Conservation (phyloP, 2,329 filamentous ascomycete species). For the Verticillium albo-atrum region DNA sequence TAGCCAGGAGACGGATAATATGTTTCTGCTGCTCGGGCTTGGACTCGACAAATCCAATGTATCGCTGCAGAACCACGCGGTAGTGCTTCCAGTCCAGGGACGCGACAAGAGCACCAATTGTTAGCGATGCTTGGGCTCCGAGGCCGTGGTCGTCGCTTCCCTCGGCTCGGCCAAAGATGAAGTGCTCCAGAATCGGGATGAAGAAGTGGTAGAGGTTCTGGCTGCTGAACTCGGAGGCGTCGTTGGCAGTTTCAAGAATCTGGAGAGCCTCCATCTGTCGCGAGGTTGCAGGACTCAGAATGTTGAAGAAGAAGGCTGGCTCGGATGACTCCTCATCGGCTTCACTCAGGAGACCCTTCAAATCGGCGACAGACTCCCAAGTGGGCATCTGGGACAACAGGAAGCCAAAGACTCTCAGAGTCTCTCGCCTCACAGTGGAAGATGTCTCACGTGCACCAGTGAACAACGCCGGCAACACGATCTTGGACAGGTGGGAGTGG, state of each 20-base stretch:
- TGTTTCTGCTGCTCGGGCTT: conserved; percentile 84
- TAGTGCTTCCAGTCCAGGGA: conserved; percentile 90
- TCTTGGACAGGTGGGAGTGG: conserved; percentile 53
- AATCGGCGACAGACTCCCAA: conserved; percentile 69
- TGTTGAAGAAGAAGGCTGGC: conserved; percentile 83
- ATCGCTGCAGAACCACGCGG: conserved; percentile 76
- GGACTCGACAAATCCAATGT: conserved; percentile 73
- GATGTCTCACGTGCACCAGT: conserved; percentile 72
- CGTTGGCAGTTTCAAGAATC: conserved; percentile 66
- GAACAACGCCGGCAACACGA: conserved; percentile 73
- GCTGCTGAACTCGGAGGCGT: conserved; percentile 60
- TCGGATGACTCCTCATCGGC: conserved; percentile 60
- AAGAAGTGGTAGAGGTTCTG: conserved; percentile 82
- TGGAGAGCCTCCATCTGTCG: conserved; percentile 80
- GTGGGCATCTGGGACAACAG: conserved; percentile 66
- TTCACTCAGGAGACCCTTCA: conserved; percentile 61
- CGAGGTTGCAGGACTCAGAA: conserved; percentile 84
- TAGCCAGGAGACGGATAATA: conserved; percentile 75
- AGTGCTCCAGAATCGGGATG: conserved; percentile 88
- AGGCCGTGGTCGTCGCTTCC: conserved; percentile 76
- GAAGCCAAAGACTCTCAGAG: conserved; percentile 73
- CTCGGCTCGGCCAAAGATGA: conserved; percentile 78
- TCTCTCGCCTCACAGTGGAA: conserved; percentile 80
- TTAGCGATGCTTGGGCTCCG: conserved; percentile 78
- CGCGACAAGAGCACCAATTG: conserved; percentile 69